These are phyloP conservation scores for Penicillium antarcticum DNA, from an alignment of 495 filamentous ascomycete species.

Conservation along the genomic window DNA sequence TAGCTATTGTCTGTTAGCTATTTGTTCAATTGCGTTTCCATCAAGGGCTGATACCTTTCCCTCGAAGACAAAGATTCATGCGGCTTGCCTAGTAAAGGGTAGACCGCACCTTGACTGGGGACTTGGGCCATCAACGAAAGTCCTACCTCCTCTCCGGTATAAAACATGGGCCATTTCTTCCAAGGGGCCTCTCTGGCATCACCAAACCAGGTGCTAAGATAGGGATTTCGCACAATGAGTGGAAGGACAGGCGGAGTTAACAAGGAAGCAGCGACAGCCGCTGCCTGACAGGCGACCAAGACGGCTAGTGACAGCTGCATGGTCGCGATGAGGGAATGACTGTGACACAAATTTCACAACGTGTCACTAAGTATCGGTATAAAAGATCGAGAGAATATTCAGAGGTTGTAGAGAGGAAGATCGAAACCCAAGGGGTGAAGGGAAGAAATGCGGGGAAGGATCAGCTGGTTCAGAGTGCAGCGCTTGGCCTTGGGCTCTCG, in stretches of 20 bases:
- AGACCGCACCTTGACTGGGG: constrained; percentile 67
- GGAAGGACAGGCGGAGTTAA: constrained; percentile 80
- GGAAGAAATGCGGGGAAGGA: constrained; percentile 5
- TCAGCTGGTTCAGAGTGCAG: neutral
- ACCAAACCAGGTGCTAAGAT: constrained; percentile 83
- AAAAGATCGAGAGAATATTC: constrained; percentile 1
- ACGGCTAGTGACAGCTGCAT: constrained; percentile 38
- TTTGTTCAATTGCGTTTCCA: neutral
- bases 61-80: constrained; percentile 67
- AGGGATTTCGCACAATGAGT: constrained; percentile 86
- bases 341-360: neutral
- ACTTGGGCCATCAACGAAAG: constrained; percentile 77
- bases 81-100: constrained; percentile 80
- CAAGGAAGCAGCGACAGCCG: constrained; percentile 37
- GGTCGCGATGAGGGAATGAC: constrained; percentile 6
- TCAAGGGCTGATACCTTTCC: constrained; percentile 35
- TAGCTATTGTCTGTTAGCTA: constrained; percentile 39
- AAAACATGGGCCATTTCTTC: constrained; percentile 94
- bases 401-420: neutral
- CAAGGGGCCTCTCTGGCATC: constrained; percentile 81
- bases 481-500: neutral
- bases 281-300: constrained; percentile 35
- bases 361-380: too few species aligned
- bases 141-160: constrained; percentile 81
- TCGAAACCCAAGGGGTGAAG: constrained; percentile 6